Base-by-base conservation (phyloP, 441 rosid species). In the Dalechampia spathulata region DNA sequence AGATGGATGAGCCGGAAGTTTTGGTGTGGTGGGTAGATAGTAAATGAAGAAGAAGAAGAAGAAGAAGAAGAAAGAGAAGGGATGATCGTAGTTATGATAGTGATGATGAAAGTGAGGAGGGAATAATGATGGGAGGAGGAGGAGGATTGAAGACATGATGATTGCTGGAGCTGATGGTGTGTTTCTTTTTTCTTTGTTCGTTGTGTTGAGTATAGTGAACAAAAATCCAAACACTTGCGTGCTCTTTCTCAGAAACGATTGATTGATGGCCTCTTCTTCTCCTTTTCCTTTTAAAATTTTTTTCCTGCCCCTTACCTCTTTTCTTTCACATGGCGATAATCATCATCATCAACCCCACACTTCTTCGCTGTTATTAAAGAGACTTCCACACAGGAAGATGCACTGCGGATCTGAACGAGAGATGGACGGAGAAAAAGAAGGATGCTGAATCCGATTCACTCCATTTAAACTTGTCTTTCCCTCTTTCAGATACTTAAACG, bases 81-180 rank as follows among this genome's bases (percentile, higher is more conserved):
- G 68, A 68, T 64, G 78, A 57, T 30, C 72, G 79, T 73, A 52
- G 71, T 72, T 82, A 80, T 80, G 76, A 80, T 77, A 62, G 58
- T 53, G 60, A 68, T 38, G 50, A 66, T 66, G 63, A 72, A 61
- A 62, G 58, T 53, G 60, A 68, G 34, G 50, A 66, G 68, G 63
- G 74, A 61, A 7, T 60, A 73, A 28, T 51, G 19, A 69, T 75
- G 77, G 75, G 71, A 75, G 62, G 63, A 52, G 61, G 64, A 65
- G 55, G 68, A 68, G 66, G 78, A 57, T 30, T 72, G 79, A 75
- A 52, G 71, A 75, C 85, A 80, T 80, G 76, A 80, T 77, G 80
- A 80, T 80, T 70, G 68, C 66, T 40, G 55, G 55, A 37, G 44
- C 61, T 12, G 60, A 58, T 34, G 34, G 2, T 7, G 2, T 13